Conservation (phyloP, 2,329 filamentous ascomycete species). For the Pseudogymnoascus sp. region DNA sequence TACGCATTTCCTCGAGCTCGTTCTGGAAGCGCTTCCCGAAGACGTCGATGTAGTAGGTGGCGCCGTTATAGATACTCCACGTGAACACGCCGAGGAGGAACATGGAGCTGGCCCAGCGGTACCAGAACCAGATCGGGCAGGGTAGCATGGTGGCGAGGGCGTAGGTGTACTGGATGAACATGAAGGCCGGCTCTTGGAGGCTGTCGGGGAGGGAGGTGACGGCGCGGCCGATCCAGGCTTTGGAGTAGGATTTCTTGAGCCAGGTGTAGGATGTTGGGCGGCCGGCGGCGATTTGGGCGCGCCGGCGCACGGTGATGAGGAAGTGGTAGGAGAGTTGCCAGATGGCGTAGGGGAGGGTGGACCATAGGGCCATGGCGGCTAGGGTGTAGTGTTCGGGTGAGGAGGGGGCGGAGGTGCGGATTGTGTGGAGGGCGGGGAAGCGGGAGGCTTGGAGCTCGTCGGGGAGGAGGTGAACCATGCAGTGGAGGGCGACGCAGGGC, state of each 20-base stretch:
- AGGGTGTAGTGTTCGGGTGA: slow-evolving; percentile 75
- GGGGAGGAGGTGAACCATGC: slow-evolving; percentile 76
- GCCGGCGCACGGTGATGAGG: slow-evolving; percentile 88
- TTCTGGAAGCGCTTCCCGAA: slow-evolving; percentile 97
- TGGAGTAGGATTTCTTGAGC: slow-evolving; percentile 86
- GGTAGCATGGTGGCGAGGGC: slow-evolving; percentile 90
- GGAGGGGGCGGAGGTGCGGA: slow-evolving; percentile 63
- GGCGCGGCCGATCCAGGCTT: slow-evolving; percentile 78
- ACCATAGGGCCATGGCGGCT: slow-evolving; percentile 85
- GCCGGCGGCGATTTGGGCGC: slow-evolving; percentile 91
- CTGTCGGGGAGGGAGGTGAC: slow-evolving; percentile 70
- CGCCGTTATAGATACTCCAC: slow-evolving; percentile 95
- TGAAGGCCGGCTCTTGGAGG: slow-evolving; percentile 85
- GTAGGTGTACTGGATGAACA: slow-evolving; percentile 91
- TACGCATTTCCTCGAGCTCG: slow-evolving; percentile 82
- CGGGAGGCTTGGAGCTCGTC: slow-evolving; percentile 57
- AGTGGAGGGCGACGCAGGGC: slow-evolving; percentile 91
- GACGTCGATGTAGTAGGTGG: slow-evolving; percentile 96
- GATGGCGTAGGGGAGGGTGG: slow-evolving; percentile 81
- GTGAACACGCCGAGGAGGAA: slow-evolving; percentile 82
- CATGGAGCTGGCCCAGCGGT: slow-evolving; percentile 65
- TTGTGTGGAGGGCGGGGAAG: slow-evolving; percentile 80
- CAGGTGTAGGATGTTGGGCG: slow-evolving; percentile 96
- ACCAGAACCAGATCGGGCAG: slow-evolving; percentile 92
- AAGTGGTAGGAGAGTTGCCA: slow-evolving; percentile 95